Conservation (phyloP, 352 stramenopile species). For the Pythium dissotocum region DNA sequence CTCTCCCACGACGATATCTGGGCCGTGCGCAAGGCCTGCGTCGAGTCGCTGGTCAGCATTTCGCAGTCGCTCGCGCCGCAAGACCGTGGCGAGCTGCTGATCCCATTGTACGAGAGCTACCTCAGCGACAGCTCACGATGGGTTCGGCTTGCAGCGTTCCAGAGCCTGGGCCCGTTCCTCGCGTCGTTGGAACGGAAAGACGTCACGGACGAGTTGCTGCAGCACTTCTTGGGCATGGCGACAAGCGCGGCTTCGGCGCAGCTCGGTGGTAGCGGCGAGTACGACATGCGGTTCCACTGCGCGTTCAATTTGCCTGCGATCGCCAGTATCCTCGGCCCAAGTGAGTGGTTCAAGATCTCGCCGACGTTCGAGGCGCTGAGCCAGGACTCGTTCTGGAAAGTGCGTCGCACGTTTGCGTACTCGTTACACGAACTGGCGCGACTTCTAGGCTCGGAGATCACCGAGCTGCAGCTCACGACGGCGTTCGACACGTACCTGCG, state of each 20-base stretch:
- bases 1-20: constrained; percentile 95
- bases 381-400: constrained; percentile 87
- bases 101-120: constrained; percentile 89
- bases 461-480: constrained; percentile 74
- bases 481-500: constrained; percentile 86
- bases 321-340: constrained; percentile 69
- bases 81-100: constrained; percentile 77
- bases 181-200: constrained; percentile 85
- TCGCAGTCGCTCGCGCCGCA: constrained; percentile 75
- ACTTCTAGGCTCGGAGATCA: constrained; percentile 80
- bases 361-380: constrained; percentile 81
- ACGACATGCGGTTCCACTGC: constrained; percentile 92
- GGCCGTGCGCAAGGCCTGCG: constrained; percentile 92
- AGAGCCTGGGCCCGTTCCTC: constrained; percentile 82
- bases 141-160: constrained; percentile 94
- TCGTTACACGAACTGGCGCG: constrained; percentile 89
- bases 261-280: constrained; percentile 70
- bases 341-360: constrained; percentile 76
- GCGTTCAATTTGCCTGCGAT: constrained; percentile 92
- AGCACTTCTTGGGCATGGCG: constrained; percentile 86
- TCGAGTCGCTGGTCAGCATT: constrained; percentile 89
- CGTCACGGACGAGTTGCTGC: constrained; percentile 76
- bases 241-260: constrained; percentile 51
- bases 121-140: constrained; percentile 91
- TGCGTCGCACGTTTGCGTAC: constrained; percentile 91